A percentile compares a stretch with the other conserved stretches of the same genome.
Conservation (phyloP, 176 grass and related monocot genomes). For the Rhipidocladum racemiflorum region DNA sequence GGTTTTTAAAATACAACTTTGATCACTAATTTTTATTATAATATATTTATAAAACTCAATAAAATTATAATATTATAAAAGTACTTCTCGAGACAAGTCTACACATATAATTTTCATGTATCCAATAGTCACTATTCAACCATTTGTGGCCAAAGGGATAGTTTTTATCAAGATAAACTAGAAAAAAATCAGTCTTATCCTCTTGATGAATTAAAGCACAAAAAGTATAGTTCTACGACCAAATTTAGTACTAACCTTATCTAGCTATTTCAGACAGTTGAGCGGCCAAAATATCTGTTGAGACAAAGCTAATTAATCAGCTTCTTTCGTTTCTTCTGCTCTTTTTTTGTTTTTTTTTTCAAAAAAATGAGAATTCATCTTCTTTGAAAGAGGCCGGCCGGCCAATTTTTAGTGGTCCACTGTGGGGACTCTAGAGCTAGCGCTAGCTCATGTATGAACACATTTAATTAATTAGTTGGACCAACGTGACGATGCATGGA, state of each 20-base stretch:
- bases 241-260: not conserved
- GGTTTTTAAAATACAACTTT: no score
- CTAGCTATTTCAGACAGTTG: not conserved
- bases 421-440: not conserved
- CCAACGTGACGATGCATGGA: no score
- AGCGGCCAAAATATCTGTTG: not conserved
- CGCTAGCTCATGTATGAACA: not conserved
- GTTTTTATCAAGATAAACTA: no score
- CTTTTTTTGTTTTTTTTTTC: no score
- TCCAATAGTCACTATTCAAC: no score
- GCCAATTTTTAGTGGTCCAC: not conserved
- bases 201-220: not conserved
- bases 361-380: not conserved
- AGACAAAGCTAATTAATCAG: not conserved
- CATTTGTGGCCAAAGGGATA: no score
- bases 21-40: no score
- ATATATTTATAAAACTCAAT: no score
- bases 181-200: not conserved
- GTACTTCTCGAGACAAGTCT: no score
- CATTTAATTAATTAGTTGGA: no score
- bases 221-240: not conserved
- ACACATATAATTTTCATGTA: no score
- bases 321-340: not conserved
- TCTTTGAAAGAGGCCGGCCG: not conserved
- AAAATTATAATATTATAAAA: no score